Conservation (phyloP, 106 monocot genomes). For the Dendrobium nobile region DNA sequence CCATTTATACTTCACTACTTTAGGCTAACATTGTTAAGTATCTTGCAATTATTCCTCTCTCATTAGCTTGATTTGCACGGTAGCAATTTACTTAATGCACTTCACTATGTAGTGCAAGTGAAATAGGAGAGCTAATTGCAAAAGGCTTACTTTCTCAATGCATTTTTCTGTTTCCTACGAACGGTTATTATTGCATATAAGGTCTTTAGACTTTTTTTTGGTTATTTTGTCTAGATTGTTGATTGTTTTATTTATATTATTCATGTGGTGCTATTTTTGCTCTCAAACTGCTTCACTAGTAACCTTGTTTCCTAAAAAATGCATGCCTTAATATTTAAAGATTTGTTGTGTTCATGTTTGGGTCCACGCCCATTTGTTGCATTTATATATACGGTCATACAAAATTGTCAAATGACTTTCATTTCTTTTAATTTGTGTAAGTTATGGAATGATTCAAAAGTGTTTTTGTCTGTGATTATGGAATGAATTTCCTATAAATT, state of each 20-base stretch:
- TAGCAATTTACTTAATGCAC: neutral
- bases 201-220: neutral
- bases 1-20: conserved; percentile 67
- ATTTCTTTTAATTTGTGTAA: neutral
- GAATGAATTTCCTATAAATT: neutral
- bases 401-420: neutral
- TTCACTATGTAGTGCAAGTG: too few species aligned
- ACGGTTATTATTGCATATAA: neutral
- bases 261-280: neutral
- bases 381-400: neutral
- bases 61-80: neutral
- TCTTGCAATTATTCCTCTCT: neutral
- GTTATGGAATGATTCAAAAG: neutral
- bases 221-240: neutral
- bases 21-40: conserved; percentile 60
- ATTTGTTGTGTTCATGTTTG: neutral
- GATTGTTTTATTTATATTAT: neutral
- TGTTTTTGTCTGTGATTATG: neutral
- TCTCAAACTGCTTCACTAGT: neutral
- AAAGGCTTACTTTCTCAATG: too few species aligned
- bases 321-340: neutral
- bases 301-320: neutral
- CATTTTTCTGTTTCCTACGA: neutral
- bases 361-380: too few species aligned
- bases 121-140: too few species aligned